Evolutionary conservation across 768 basidiomycete genomes (phyloP), one percentile per base, ranked within the genome.

Genomic region (Serendipita sp.): DNA sequence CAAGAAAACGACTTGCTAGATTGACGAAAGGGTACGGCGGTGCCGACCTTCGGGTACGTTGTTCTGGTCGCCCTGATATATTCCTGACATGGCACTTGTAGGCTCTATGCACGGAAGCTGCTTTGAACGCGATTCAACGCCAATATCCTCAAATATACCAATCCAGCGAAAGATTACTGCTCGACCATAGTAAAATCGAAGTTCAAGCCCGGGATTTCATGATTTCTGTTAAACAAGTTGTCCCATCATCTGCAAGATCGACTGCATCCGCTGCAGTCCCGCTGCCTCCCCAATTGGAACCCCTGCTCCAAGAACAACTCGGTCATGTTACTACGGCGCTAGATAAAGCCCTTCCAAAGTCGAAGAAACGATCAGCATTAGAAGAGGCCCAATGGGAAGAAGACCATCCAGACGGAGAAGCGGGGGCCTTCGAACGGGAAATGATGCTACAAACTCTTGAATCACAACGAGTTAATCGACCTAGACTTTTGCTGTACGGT

Each of bases 61-160:
- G 58, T 44, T 28, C 28, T 61, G 20, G 30, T 67, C 64, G 64
- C 56, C 38, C 14, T 48, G 62, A 13, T 50, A 62, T 5, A 34
- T 11, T 42, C 31, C 16, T 20, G 41, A n/a, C 30, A 14, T 14
- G 14, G 14, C 5, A 5, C 38, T 53, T 44, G n/a, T 58, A 82
- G 94, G 95, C 96, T 0, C 75, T 99, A 3, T 97, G 95, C 68
- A 98, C 96, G 3, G 96, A 99, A 75, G 92, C 96, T 9, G 89
- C 93, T 0, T 72, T 99, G 67, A 98, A 98, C 69, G 95, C 95
- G 0, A 88, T 99, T 24, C 96, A 99, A 70, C 77, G 96, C 64
- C 79, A 88, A 62, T 99, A 99, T 72, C 96, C 96, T 0, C 96
- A 99, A 71, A 93, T 98, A 50, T 99, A 99, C 78, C 87, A 90